Percentiles rank a stretch among this genome's conserved stretches.
Conservation (phyloP, 805 yeast species). For the Saturnispora quitensis region DNA sequence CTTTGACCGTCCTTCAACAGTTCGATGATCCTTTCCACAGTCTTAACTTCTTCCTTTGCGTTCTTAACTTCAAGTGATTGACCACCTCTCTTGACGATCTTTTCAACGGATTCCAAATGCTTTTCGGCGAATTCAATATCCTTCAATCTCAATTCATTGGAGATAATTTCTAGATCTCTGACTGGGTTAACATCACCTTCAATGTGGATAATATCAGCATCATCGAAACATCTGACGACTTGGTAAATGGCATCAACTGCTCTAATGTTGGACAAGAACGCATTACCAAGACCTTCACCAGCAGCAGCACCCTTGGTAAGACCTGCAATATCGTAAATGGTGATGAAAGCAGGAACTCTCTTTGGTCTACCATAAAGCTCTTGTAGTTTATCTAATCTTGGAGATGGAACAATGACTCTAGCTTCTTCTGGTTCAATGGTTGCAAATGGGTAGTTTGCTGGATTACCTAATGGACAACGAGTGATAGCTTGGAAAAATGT, state of each 20-base stretch:
- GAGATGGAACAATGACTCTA: constrained; percentile 86
- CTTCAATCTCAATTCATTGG: constrained; percentile 86
- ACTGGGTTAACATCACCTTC: constrained; percentile 95
- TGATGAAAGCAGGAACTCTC: constrained; percentile 84
- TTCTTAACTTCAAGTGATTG: constrained; percentile 57
- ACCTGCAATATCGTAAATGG: constrained; percentile 96
- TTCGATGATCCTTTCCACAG: constrained; percentile 50
- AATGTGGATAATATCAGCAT: constrained; percentile 94
- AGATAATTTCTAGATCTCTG: constrained; percentile 87
- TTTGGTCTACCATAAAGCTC: constrained; percentile 73
- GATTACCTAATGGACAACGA: constrained; percentile 84
- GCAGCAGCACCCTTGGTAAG: constrained; percentile 92
- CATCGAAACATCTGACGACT: constrained; percentile 96
- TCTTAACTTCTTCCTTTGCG: constrained; percentile 50
- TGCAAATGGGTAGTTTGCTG: constrained; percentile 97
- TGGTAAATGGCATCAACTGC: constrained; percentile 97
- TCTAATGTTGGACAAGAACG: constrained; percentile 91
- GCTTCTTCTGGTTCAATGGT: constrained; percentile 99
- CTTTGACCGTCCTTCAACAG: constrained; percentile 58
- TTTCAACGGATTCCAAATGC: constrained; percentile 47
- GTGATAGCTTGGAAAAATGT: constrained; percentile 97
- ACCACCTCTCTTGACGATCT: constrained; percentile 54
- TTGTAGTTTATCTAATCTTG: constrained; percentile 70
- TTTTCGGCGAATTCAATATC: constrained; percentile 83
- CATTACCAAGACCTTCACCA: constrained; percentile 98